Conservation (phyloP, 495 filamentous ascomycete species). For the Hyaloscypha finlandica region DNA sequence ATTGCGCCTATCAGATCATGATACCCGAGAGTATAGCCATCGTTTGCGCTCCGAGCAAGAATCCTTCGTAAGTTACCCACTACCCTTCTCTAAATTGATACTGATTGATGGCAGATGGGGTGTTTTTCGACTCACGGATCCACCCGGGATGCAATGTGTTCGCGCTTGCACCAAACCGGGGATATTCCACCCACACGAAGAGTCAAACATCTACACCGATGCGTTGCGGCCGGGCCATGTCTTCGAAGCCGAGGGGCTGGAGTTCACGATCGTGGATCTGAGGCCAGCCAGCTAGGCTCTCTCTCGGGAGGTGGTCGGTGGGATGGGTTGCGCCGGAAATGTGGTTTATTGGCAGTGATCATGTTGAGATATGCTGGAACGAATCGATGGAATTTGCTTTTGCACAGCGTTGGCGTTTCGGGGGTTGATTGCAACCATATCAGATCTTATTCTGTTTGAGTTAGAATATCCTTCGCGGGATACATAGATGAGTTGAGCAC, state of each 20-base stretch:
- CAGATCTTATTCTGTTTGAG: background rate
- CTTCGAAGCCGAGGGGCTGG: slow-evolving; percentile 69
- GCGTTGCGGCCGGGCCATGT: slow-evolving; percentile 85
- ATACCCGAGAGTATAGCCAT: slow-evolving; percentile 94
- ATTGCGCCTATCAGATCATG: slow-evolving; percentile 91
- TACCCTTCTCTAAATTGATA: background rate
- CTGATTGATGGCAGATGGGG: slow-evolving; percentile 64
- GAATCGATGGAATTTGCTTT: slow-evolving; percentile 1
- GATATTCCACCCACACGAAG: slow-evolving; percentile 80
- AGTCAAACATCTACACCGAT: slow-evolving; percentile 78
- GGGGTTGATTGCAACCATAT: background rate
- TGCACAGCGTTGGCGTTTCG: slow-evolving; percentile 26
- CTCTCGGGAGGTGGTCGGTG: background rate
- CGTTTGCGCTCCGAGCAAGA: slow-evolving; percentile 85
- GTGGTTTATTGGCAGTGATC: background rate
- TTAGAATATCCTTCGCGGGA: slow-evolving; percentile 1
- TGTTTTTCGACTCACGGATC: slow-evolving; percentile 89
- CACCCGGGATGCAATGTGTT: slow-evolving; percentile 81
- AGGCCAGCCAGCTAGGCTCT: slow-evolving; percentile 45
- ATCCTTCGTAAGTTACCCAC: slow-evolving; percentile 61
- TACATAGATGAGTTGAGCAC: slow-evolving; percentile 21
- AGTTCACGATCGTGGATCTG: slow-evolving; percentile 79
- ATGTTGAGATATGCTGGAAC: background rate
- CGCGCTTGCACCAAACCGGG: slow-evolving; percentile 72
- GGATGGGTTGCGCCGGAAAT: background rate